Base-by-base conservation (phyloP, 1,284 basidiomycete species). In the Agroathelia rolfsii region DNA sequence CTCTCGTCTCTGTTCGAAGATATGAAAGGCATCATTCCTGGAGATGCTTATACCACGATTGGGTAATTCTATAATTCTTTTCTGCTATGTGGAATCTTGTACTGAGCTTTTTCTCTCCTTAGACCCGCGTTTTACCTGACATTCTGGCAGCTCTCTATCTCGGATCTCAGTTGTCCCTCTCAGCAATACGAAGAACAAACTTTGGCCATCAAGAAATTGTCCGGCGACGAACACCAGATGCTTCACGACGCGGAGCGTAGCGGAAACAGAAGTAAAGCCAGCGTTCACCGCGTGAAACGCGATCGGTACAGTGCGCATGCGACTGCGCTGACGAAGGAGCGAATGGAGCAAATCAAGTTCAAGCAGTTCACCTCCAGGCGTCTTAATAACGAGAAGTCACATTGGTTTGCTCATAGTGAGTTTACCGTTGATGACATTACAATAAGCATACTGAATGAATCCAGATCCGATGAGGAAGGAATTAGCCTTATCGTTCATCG, bases 141-240 rank as follows among this genome's bases (percentile, higher is more conserved):
- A 0, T 97, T 95, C 59, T 96, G 93, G 93, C 89, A 94, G 52
- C 55, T 96, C 34, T 83, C 85, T 1, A 81, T 82, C 16, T 86
- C 88, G 45, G 93, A 97, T 53, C 68, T 97, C 26, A 61, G 72
- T 1, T 79, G 84, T 17, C 88, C 84, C 0, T 60, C 62, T 5
- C 45, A 66, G 6, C 72, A 66, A 43, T 87, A 87, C 37, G 73
- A 82, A 28, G 81, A 84, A 44, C 76, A 82, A 50, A 64, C 65
- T 21, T 58, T 65, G 16, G 59, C 62, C n/a, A 50, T 86, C 18
- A 62, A 69, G 15, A 55, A 64, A 4, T 55, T 80, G 18, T 76
- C 72, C 45, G 68, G 68, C 5, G 63, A 74, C 46, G 77, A 82
- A 49, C 76, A 83, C 34, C 46, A 58, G 10, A 67, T 67, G 42